A percentile compares a stretch with the other conserved stretches of the same genome.
Evolutionary conservation across 1,284 basidiomycete genomes (phyloP).

Genomic region (Exobasidium cylindrosporum): DNA sequence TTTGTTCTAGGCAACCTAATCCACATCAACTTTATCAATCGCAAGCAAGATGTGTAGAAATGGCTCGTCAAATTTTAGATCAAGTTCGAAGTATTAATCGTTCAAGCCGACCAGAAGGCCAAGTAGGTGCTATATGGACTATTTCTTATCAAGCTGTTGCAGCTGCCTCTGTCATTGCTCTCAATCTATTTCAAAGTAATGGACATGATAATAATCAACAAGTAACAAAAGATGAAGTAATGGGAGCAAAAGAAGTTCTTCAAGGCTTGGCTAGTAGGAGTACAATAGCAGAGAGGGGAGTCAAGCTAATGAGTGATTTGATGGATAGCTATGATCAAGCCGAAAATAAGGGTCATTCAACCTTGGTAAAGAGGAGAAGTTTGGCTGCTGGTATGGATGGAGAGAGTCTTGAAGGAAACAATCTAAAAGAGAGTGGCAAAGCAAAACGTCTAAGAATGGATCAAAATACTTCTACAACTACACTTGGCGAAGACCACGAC

Average conservation of each 20-base stretch:
- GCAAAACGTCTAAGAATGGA: slow-evolving; percentile 3
- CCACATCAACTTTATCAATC: slow-evolving; percentile 24
- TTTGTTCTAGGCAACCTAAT: slow-evolving; percentile 25
- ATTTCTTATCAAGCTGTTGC: slow-evolving; percentile 36
- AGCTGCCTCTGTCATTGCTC: slow-evolving; percentile 30
- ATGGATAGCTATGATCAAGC: slow-evolving; percentile 24
- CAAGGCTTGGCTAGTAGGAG: slow-evolving; percentile 25
- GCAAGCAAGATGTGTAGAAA: slow-evolving; percentile 29
- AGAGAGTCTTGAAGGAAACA: slow-evolving; percentile 21
- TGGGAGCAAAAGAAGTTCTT: slow-evolving; percentile 25
- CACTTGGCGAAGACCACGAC: slow-evolving; percentile 16
- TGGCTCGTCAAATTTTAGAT: slow-evolving; percentile 29
- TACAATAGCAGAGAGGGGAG: slow-evolving; percentile 31
- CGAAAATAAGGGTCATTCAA: background rate
- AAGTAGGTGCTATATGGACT: slow-evolving; percentile 35
- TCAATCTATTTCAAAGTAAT: slow-evolving; percentile 29
- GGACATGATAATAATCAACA: background rate
- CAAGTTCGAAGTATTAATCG: slow-evolving; percentile 27
- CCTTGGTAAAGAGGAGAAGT: background rate
- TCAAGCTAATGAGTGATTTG: slow-evolving; percentile 26
- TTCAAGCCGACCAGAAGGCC: slow-evolving; percentile 23
- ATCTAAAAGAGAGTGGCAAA: slow-evolving; percentile 20
- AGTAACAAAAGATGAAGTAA: slow-evolving; percentile 20
- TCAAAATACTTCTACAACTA: slow-evolving; percentile 11
- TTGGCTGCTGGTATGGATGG: slow-evolving; percentile 14